Evolutionary conservation across 768 basidiomycete genomes (phyloP), one percentile per base, ranked within the genome.

Genomic region (Hypholoma sublateritium): DNA sequence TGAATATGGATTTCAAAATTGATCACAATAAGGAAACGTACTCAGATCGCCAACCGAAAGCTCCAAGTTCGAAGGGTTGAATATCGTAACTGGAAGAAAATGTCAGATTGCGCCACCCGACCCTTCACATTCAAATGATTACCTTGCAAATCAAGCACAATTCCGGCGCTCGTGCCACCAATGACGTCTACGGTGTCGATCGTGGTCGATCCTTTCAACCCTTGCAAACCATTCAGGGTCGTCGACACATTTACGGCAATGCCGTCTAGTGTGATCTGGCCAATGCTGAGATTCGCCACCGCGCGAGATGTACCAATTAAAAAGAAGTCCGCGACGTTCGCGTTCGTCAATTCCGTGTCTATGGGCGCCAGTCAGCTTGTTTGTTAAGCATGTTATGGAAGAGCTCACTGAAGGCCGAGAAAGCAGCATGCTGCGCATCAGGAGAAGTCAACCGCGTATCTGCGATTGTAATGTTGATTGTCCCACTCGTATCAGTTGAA

Each of bases 241-340:
- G 86, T 84, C 6, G 85, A 75, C 2, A 89, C 88, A 59, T 89
- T 83, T 66, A 91, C 86, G 55, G 81, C 82, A 68, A 91, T 89
- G 5, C 85, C 79, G 65, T 87, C 80, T 7, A 91, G 76, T n/a
- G 81, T 84, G 55, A 91, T 82, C 61, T 80, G 74, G 37, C 88
- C 88, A 52, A 89, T 75, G 65, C 79, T 82, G 64, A 78, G 78
- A 59, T 78, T 85, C 19, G 87, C 83, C 8, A 87, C 69, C 3
- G 88, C 82, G 17, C 75, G 74, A 52, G 87, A 83, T 58, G 78
- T 74, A 34, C 88, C 88, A 44, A 83, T 71, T 36, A 90, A 76
- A 39, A 74, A 72, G 69, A 90, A 89, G 9, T 78, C 69, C 32
- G 77, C 76, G n/a, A 56, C 66, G 24, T 72, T 68, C 14, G 72